Evolutionary conservation across 257 asterid species (phyloP).

Genomic region (Phtheirospermum japonicum): DNA sequence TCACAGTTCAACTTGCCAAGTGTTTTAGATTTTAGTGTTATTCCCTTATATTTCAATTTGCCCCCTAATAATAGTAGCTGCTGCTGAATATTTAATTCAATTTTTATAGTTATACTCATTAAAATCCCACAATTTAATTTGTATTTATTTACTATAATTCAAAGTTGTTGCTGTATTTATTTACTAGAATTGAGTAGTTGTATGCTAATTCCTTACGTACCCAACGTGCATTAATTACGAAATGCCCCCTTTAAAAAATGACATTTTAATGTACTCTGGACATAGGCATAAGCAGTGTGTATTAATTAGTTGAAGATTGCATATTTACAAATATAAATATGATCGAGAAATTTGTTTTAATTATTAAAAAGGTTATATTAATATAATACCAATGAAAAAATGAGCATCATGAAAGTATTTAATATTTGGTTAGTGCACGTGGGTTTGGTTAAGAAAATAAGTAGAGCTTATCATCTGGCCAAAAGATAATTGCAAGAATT

Average conservation of each 20-base stretch:
- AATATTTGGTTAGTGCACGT: too few relatives aligned
- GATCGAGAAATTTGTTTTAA: too few relatives aligned
- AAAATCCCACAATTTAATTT: background rate
- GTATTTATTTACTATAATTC: background rate
- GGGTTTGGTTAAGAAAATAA: background rate
- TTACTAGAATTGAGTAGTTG: background rate
- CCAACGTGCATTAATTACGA: background rate
- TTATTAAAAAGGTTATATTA: too few relatives aligned
- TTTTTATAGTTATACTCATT: too few relatives aligned
- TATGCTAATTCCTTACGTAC: background rate
- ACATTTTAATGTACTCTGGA: too few relatives aligned
- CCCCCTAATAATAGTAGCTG: slow-evolving; percentile 9
- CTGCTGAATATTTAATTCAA: too few relatives aligned
- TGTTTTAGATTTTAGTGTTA: background rate
- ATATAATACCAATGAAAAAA: background rate
- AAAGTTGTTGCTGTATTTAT: background rate
- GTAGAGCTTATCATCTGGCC: background rate
- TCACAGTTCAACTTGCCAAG: background rate
- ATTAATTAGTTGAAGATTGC: too few relatives aligned
- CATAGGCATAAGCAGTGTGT: too few relatives aligned
- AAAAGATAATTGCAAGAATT: background rate
- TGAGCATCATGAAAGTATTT: background rate
- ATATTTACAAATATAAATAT: too few relatives aligned
- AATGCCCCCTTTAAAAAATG: too few relatives aligned
- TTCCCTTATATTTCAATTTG: slow-evolving; percentile 13